Conservation (phyloP, 2,329 filamentous ascomycete genomes). For the Lachnellula subtilissima region DNA sequence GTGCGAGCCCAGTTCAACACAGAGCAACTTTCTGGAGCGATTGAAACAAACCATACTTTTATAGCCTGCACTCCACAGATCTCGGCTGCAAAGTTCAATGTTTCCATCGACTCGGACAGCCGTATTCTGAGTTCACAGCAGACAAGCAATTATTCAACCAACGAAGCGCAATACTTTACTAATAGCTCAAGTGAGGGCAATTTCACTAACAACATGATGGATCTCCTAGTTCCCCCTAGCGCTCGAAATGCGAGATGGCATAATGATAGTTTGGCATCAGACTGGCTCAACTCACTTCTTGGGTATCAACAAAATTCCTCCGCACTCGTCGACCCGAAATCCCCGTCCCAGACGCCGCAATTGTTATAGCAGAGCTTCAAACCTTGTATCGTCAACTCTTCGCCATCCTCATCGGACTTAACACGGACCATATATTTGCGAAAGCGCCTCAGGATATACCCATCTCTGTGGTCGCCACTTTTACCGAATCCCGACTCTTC, state of each 20-base stretch:
- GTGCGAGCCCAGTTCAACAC: not conserved
- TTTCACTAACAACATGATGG: not conserved
- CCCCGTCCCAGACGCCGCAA: conserved; percentile 31
- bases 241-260: conserved; percentile 33
- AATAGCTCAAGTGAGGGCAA: not conserved
- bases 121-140: conserved; percentile 23
- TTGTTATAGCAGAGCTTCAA: conserved; percentile 22
- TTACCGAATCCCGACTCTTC: conserved; percentile 41
- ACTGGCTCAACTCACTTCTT: conserved; percentile 47
- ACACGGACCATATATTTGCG: conserved; percentile 37
- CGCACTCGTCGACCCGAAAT: conserved; percentile 32
- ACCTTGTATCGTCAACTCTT: conserved; percentile 37
- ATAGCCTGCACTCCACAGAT: conserved; percentile 15
- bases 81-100: conserved; percentile 35
- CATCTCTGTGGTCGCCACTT: conserved; percentile 1
- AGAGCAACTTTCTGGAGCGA: not conserved
- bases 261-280: conserved; percentile 40
- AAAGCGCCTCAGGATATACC: not conserved
- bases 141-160: conserved; percentile 1
- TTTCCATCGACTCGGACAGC: conserved; percentile 32
- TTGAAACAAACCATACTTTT: not conserved
- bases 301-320: conserved; percentile 27
- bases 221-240: conserved; percentile 20
- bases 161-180: conserved; percentile 2
- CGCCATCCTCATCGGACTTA: conserved; percentile 39